A percentile compares a stretch with the other conserved stretches of the same genome.
Conservation (phyloP, 2,329 filamentous ascomycete species). For the Allantophomopsis cytisporea region DNA sequence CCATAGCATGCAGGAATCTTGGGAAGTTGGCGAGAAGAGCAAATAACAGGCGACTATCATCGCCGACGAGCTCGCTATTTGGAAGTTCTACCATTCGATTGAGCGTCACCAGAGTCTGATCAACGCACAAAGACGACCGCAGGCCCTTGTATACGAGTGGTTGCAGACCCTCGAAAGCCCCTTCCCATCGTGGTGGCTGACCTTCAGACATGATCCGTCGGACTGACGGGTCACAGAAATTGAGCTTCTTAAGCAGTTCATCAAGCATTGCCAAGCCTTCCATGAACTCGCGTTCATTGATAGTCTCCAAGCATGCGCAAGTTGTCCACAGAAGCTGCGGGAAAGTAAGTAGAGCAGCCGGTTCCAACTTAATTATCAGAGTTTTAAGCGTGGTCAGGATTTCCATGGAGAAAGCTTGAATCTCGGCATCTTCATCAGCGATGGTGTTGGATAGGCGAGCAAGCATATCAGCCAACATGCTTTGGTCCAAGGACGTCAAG, state of each 20-base stretch:
- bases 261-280: constrained; percentile 88
- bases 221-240: constrained; percentile 58
- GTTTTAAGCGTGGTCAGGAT: constrained; percentile 90
- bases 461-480: constrained; percentile 95
- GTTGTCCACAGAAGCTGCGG: constrained; percentile 97
- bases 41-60: constrained; percentile 71
- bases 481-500: constrained; percentile 75
- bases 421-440: constrained; percentile 85
- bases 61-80: constrained; percentile 67
- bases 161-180: constrained; percentile 75
- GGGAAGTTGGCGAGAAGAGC: constrained; percentile 86
- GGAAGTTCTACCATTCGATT: constrained; percentile 69
- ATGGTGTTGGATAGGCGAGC: constrained; percentile 92
- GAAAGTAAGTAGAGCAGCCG: constrained; percentile 71
- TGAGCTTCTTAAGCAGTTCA: constrained; percentile 69
- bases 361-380: constrained; percentile 73
- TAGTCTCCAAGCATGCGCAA: constrained; percentile 89
- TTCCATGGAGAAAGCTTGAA: constrained; percentile 95
- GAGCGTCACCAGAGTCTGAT: constrained; percentile 63
- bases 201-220: constrained; percentile 62
- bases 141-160: constrained; percentile 82
- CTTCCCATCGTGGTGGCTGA: constrained; percentile 79
- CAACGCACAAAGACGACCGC: constrained; percentile 71
- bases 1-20: constrained; percentile 67
- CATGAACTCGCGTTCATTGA: constrained; percentile 89